Percentiles rank a stretch among this genome's conserved stretches.
phyloP scores from a whole-genome alignment of 768 basidiomycete genomes.

The Mycena vitilis region DNA sequence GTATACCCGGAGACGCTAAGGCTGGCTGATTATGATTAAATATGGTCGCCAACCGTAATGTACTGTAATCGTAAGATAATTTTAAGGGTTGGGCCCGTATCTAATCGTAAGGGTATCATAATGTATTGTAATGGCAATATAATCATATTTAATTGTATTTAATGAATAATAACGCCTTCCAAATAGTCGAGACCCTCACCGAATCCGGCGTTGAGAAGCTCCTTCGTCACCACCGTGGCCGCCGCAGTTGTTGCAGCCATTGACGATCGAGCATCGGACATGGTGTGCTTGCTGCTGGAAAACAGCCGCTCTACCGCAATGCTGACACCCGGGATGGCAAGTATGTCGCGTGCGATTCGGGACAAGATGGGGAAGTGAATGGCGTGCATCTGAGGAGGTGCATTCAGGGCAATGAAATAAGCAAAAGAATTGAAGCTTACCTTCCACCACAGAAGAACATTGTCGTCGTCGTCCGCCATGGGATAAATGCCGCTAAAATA shows the following conservation, averaged over 20 bases:
- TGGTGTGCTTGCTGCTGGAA: not conserved
- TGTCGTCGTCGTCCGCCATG: not conserved
- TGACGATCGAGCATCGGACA: not conserved
- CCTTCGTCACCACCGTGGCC: not conserved
- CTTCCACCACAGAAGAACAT: not conserved
- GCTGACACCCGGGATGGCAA: not conserved
- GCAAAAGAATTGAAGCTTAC: too few relatives aligned
- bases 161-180: not conserved
- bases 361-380: too few relatives aligned
- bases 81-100: not conserved
- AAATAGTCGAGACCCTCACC: not conserved
- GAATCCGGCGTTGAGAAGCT: not conserved
- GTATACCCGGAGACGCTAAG: too few relatives aligned
- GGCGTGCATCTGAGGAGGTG: too few relatives aligned
- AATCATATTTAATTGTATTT: not conserved
- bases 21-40: too few relatives aligned
- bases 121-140: not conserved
- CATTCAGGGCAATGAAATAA: too few relatives aligned
- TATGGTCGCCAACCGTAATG: not conserved
- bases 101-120: not conserved
- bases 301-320: not conserved
- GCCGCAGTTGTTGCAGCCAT: not conserved
- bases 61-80: slow-evolving; percentile 1
- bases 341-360: not conserved
- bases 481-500: slow-evolving; percentile 1